Evolutionary conservation across 179 eudicot species (phyloP), one percentile per base, ranked within the genome.

Genomic region (Vitellaria paradoxa): DNA sequence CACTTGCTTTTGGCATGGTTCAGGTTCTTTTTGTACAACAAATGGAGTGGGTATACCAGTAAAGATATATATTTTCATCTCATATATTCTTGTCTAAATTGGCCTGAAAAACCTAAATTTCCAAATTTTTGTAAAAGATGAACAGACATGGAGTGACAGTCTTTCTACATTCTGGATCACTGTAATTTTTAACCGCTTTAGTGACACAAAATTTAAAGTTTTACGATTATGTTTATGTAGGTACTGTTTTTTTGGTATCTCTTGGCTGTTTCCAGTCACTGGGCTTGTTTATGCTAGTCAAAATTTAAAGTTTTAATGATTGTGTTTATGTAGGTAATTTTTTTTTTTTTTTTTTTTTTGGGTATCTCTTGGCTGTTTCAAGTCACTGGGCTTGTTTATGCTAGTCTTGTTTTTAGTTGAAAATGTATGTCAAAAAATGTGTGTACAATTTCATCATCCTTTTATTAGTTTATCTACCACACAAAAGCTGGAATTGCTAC

Each of bases 51-150:
- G 12, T 45, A 37, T 49, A 46, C 15, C 53, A 18, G 4, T n/a
- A n/a, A 71, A 71, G n/a, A n/a, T n/a, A 71, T 52, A 26, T 30
- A 20, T 52, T n/a, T 71, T 4, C 13, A 71, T 52, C 11, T 71
- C 57, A 62, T 12, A 45, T 52, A 11, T 13, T 52, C 12, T 71
- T 53, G 23, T 52, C 20, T 71, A 52, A 26, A 71, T 52, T 24
- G 42, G 20, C 8, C 60, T 53, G 47, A 52, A 12, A 4, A 12
- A 4, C 21, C 71, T 68, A 46, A 17, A 20, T 46, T 46, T 68
- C 53, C 20, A 8, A 68, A 68, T 45, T 3, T 45, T 68, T 45
- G 24, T 66, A 49, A 1, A 66, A 37, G 50, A 42, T 40, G 70
- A 49, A 45, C 14, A n/a, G 21, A n/a, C 23, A 30, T 46, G 52